Conservation (phyloP, 108 stramenopile species). For the Nitzschia sp. region DNA sequence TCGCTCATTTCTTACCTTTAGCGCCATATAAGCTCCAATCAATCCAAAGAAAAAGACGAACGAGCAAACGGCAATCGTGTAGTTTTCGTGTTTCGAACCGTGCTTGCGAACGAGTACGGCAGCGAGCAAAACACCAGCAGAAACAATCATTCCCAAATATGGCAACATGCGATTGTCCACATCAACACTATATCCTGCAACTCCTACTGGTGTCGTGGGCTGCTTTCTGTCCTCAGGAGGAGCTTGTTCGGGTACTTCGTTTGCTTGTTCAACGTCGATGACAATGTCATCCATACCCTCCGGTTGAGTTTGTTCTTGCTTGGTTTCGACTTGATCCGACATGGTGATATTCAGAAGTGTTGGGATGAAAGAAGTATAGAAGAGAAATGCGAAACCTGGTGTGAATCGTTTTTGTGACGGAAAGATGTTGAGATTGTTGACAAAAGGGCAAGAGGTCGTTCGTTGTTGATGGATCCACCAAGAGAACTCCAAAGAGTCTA, state of each 20-base stretch:
- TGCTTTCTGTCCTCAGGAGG: neutral
- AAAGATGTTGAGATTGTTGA: too few species aligned
- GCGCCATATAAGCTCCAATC: constrained; percentile 17
- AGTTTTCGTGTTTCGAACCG: constrained; percentile 17
- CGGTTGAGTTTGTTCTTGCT: too few species aligned
- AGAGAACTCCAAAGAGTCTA: too few species aligned
- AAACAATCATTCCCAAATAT: constrained; percentile 31
- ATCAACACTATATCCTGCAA: constrained; percentile 8
- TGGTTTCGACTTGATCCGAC: too few species aligned
- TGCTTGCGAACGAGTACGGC: constrained; percentile 24
- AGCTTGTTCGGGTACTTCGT: neutral
- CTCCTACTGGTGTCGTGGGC: neutral
- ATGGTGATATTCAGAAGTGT: too few species aligned
- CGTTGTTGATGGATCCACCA: too few species aligned
- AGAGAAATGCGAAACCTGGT: too few species aligned
- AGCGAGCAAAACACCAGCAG: constrained; percentile 43
- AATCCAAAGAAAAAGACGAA: constrained; percentile 24
- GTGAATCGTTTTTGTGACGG: too few species aligned
- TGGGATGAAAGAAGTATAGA: too few species aligned
- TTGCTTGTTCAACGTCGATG: neutral
- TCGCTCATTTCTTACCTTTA: constrained; percentile 7
- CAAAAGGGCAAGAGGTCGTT: too few species aligned
- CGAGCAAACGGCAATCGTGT: constrained; percentile 36
- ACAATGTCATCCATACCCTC: neutral
- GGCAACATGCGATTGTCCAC: constrained; percentile 29